Base-by-base conservation (phyloP, 176 grass and related monocot species). In the Rhynchospora pubera region DNA sequence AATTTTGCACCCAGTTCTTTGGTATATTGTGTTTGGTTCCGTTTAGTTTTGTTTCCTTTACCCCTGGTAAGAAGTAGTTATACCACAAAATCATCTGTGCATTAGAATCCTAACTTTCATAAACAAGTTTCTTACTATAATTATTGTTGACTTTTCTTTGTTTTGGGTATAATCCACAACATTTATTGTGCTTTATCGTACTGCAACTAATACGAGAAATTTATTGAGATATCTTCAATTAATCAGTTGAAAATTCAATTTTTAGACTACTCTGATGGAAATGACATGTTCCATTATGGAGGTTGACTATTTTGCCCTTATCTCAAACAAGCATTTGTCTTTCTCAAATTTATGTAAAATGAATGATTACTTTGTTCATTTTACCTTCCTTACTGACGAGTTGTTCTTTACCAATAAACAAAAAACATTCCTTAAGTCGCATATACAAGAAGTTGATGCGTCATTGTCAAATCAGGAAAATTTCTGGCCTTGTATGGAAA, bases 241-340 rank as follows among this genome's bases (percentile, higher is more conserved):
- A 47, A 30, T 76, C 72, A 30, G 48, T 76, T 76, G 72, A 32
- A 53, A 26, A 28, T 51, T 73, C 45, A 75, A 53, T 75, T 15
- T 53, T 75, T 75, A 75, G 71, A 53, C 71, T 28, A 28, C 5
- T 75, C 46, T 53, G 22, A 53, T 75, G 71, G 48, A 53, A 53
- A 55, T 16, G 47, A 53, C 23, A 75, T 51, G 46, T 76, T 76
- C 72, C 30, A 13, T 76, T 52, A 76, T 76, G 30, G 72, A 76
- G 32, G 48, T 55, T 52, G 23, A 76, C 48, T 55, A 76, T 55
- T 45, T 55, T 56, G 48, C 48, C 13, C 48, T 55, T 15, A 28
- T 76, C 46, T 76, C 65, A 16, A 56, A 32, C 12, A n/a, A 53
- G 22, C 10, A 53, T 76, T 28, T 75, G 5, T 76, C 28, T 75